Evolutionary conservation across 2,329 filamentous ascomycete genomes (phyloP), one percentile per base, ranked within the genome.

Genomic region (Ilyonectria sp.): DNA sequence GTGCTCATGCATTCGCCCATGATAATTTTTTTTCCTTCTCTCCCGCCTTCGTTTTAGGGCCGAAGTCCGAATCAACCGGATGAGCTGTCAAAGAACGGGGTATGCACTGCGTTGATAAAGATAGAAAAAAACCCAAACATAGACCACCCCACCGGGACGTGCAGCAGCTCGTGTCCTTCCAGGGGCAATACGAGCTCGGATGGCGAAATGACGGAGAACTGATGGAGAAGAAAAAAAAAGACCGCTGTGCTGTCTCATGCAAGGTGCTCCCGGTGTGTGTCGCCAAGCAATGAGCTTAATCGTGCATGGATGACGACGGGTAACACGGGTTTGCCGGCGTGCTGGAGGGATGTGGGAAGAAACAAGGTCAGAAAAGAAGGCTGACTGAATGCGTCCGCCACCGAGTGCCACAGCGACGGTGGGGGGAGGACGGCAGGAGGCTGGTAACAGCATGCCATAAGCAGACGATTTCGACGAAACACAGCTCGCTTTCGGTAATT

Each of bases 1-100:
- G 37, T 47, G n/a, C 37, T 47, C 29, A 29, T 26, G 33, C 31
- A 21, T 15, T 47, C 43, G 10, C 35, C 57, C 63, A 66, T 66
- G 35, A n/a, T 62, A 44, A 35, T n/a, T 43, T n/a, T 44, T n/a
- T 43, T n/a, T 43, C 8, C 40, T 43, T 43, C 7, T 19, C n/a
- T 43, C n/a, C 15, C 13, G 35, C 19, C n/a, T 43, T 43, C 5
- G 63, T 31, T 52, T 54, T 37, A 47, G 55, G 40, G 29, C 15
- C 15, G 40, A 17, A 43, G 17, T 43, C 40, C 40, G n/a, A n/a
- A 11, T 23, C 19, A 26, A 26, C 8, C 19, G 21, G 46, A 35
- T 33, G n/a, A 4, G 29, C 50, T 19, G 17, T 43, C 40, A 43
- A 40, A 19, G 50, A 53, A 53, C n/a, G 15, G 40, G 40, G 40